phyloP scores from a whole-genome alignment of 345 rosid genomes.

The Passiflora organensis region DNA sequence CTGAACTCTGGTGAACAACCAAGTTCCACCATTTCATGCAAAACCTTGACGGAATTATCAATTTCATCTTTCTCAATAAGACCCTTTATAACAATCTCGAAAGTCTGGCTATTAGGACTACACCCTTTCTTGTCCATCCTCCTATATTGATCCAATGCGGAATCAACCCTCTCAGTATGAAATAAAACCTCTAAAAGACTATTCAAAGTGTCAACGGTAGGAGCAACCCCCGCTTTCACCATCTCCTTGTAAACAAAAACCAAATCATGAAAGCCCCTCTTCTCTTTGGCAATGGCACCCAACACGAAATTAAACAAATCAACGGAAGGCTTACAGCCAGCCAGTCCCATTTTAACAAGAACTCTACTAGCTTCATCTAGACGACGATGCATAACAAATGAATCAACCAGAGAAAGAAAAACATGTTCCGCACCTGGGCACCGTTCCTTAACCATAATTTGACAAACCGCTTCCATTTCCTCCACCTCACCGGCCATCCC shows the following conservation, averaged over 20 bases:
- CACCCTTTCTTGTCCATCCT: constrained; percentile 47
- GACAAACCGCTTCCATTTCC: constrained; percentile 41
- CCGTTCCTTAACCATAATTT: constrained; percentile 30
- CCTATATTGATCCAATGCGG: constrained; percentile 45
- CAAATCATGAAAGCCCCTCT: constrained; percentile 31
- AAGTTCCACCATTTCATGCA: constrained; percentile 38
- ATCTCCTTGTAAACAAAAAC: constrained; percentile 58
- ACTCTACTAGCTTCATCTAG: constrained; percentile 36
- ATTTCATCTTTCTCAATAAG: constrained; percentile 26
- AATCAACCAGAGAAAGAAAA: constrained; percentile 32
- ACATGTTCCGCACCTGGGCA: constrained; percentile 24
- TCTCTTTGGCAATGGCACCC: constrained; percentile 36
- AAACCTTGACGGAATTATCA: constrained; percentile 33
- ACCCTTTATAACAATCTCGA: constrained; percentile 41
- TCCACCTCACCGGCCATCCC: constrained; percentile 42
- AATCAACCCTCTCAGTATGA: constrained; percentile 29
- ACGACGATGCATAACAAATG: constrained; percentile 30
- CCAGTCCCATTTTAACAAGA: constrained; percentile 31
- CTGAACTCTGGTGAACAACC: constrained; percentile 22
- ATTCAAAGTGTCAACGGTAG: constrained; percentile 44
- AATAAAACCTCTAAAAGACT: constrained; percentile 40
- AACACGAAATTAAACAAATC: constrained; percentile 35
- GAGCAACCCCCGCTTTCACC: constrained; percentile 47
- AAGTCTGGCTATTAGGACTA: constrained; percentile 38
- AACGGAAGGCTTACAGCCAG: constrained; percentile 31